Base-by-base conservation (phyloP, 352 stramenopile species). In the Phytophthora pistaciae region DNA sequence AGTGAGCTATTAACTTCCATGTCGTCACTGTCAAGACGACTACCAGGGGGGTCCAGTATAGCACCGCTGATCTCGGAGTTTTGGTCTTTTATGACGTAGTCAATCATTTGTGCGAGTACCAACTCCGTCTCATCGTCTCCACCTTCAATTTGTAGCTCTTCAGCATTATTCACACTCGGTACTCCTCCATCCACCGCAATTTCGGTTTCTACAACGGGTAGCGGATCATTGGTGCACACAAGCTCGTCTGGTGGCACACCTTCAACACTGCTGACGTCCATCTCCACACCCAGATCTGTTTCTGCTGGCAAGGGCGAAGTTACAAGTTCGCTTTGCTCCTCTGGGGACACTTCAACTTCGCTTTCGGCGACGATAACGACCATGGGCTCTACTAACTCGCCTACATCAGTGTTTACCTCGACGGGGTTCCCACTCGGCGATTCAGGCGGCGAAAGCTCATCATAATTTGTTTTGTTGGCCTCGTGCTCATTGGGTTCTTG, bases 21-120 rank as follows among this genome's bases (percentile, higher is more conserved):
- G 5, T 54, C 46, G n/a, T 54, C n/a, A 29, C 14, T 54, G 25
- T 18, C 20, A 54, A 25, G 46, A 27, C 3, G 46, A 14, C 8
- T 54, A 16, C 20, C 46, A 31, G 9, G 3, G 20, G 20, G 18
- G 5, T 54, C 20, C 4, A 3, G n/a, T 16, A 29, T 18, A 25
- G 7, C 14, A 23, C 42, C 38, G 4, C 8, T n/a, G 18, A 4
- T 27, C 14, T 18, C 36, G 0, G 14, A 11, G 5, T 3, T 31
- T 44, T 58, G 21, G 16, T 58, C 16, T n/a, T n/a, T 21, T 5
- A 9, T 40, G 29, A 56, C 46, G 2, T 61, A 57, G 36, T 25
- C n/a, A 23, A 65, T 13, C 9, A 70, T 70, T 21, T 66, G 18
- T 16, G 44, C 6, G 18, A 70, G 16, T 8, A 65, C 11, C 3